Evolutionary conservation across 2,329 filamentous ascomycete species (phyloP), one percentile per base, ranked within the genome.

Genomic region (Plectosphaerella sp.): DNA sequence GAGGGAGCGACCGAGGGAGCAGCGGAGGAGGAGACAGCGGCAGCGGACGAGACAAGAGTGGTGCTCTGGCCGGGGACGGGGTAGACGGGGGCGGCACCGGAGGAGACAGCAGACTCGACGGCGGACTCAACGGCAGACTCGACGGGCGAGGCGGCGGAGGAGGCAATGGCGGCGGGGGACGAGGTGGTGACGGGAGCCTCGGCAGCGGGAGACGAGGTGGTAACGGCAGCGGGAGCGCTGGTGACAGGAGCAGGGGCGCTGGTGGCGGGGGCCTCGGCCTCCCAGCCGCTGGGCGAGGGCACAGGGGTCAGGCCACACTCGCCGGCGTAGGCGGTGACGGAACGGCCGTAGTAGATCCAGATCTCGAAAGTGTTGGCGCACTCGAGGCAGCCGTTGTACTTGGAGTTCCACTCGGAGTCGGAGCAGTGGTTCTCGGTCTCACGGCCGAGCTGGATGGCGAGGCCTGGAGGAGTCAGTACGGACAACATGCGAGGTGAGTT

Each of bases 331-430:
- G 39, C 58, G 20, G 59, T 62, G 48, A 77, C 55, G 0, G 64
- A 61, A 47, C 48, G 59, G 16, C 72, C 62, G 55, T 77, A 77
- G 62, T 70, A 71, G 47, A 62, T 60, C 74, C 74, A 77, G 59
- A 76, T 74, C 49, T 70, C 64, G 51, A 66, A 64, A 42, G 72
- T 71, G 49, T 72, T 69, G 28, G 73, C 66, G 58, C 74, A 77
- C 45, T 64, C 58, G 46, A 77, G 65, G 54, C 74, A 77, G 20
- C 64, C 64, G 14, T 64, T 60, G 62, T 75, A 77, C 54, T 68
- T 63, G n/a, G 62, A 61, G 28, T 67, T 59, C 64, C 75, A 77
- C 47, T 63, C 67, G 3, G 66, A 51, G 52, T 67, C 67, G 15
- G 64, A 58, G 56, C 74, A 77, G 51, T 67, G 66, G 55, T 63